phyloP scores from a whole-genome alignment of 352 stramenopile genomes.

The Pythium sp. region DNA sequence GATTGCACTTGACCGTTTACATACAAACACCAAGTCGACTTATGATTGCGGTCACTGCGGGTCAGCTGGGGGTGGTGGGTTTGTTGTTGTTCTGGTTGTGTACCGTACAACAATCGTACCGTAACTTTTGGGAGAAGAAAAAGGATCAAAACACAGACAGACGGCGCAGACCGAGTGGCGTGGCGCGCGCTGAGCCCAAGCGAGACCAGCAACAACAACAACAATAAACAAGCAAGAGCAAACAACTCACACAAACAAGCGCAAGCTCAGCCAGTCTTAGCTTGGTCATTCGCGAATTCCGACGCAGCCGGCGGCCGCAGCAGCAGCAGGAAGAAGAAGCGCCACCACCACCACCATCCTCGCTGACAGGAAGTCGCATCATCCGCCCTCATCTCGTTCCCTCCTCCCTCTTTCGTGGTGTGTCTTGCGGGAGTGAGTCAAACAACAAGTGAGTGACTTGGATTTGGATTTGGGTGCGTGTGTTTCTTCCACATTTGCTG shows the following conservation, averaged over 20 bases:
- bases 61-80: background rate
- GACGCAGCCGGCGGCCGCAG: background rate
- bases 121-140: background rate
- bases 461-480: background rate
- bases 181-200: background rate
- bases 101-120: background rate
- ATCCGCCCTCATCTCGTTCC: background rate
- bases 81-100: background rate
- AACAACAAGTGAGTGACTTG: background rate
- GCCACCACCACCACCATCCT: background rate
- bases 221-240: background rate
- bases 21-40: no score
- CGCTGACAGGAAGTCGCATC: background rate
- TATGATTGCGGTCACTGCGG: background rate
- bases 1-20: no score
- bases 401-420: background rate
- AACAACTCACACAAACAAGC: no score
- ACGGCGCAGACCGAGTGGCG: background rate
- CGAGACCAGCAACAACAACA: background rate
- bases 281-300: background rate
- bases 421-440: background rate
- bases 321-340: background rate
- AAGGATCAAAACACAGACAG: background rate
- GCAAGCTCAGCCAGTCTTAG: background rate
- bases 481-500: conserved; percentile 6